A percentile compares a stretch with the other conserved stretches of the same genome.
These are phyloP conservation scores for Brassica balearica DNA, from an alignment of 441 rosid species.

Conservation along the genomic window DNA sequence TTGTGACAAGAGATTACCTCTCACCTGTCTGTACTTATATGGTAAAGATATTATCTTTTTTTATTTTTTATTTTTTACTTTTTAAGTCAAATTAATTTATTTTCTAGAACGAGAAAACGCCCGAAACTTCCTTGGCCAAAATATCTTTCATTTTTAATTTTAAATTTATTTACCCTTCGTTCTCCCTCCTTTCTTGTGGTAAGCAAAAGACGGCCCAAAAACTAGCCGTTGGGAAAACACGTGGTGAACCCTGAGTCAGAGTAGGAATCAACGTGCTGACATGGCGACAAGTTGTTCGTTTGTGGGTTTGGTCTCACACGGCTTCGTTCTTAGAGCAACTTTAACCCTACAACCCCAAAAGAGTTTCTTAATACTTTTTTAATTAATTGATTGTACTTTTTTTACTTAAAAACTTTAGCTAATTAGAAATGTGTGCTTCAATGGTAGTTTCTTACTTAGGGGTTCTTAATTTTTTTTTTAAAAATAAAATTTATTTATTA, in stretches of 20 bases:
- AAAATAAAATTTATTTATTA: too few species aligned
- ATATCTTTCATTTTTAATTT: constrained; percentile 26
- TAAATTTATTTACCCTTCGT: not conserved
- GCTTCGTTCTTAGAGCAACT: constrained; percentile 22
- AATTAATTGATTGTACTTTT: too few species aligned
- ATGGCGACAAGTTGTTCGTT: constrained; percentile 27
- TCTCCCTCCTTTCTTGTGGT: constrained; percentile 20
- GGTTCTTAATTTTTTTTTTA: too few species aligned
- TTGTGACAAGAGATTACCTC: constrained; percentile 6
- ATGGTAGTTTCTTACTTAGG: too few species aligned
- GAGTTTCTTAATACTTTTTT: too few species aligned
- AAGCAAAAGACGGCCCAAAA: constrained; percentile 37
- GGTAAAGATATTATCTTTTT: not conserved
- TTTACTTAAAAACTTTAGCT: too few species aligned
- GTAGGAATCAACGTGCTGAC: constrained; percentile 35
- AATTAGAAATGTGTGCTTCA: too few species aligned
- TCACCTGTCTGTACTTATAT: constrained; percentile 29
- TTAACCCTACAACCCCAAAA: too few species aligned
- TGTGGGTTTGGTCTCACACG: constrained; percentile 44
- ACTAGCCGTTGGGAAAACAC: constrained; percentile 44
- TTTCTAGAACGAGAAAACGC: constrained; percentile 27
- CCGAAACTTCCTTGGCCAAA: constrained; percentile 30
- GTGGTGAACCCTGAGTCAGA: not conserved
- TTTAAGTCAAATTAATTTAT: constrained; percentile 17
- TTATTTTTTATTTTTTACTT: not conserved